phyloP scores from a whole-genome alignment of 2,329 filamentous ascomycete genomes.

The Claviceps lovelessii region DNA sequence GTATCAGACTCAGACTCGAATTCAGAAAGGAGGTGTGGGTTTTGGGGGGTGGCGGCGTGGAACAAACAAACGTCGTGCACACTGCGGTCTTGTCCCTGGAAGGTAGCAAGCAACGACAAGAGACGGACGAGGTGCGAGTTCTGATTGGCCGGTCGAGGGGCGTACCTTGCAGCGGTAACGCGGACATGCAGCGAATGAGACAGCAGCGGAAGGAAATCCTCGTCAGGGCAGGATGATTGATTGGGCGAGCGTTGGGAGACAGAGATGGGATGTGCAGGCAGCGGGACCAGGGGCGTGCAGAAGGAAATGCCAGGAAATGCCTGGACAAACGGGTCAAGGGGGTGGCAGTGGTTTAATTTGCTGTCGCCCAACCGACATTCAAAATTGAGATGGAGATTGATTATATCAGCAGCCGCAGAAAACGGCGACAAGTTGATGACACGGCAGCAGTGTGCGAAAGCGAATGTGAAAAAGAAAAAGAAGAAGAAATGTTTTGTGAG shows the following conservation, averaged over 20 bases:
- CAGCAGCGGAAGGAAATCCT: conserved; percentile 2
- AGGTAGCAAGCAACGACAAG: not conserved
- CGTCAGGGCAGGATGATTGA: not conserved
- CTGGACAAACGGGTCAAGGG: not conserved
- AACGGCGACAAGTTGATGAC: too few relatives aligned
- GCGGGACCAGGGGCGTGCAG: not conserved
- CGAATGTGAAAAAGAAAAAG: too few relatives aligned
- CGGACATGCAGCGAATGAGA: conserved; percentile 8
- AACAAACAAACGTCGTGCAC: not conserved
- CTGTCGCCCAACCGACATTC: not conserved
- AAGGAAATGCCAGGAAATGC: not conserved
- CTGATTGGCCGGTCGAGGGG: not conserved
- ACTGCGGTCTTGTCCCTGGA: not conserved
- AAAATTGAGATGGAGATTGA: not conserved
- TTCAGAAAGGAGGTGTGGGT: not conserved
- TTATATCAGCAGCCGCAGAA: too few relatives aligned
- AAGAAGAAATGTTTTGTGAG: too few relatives aligned
- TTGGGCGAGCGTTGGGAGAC: not conserved
- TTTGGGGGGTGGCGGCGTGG: not conserved
- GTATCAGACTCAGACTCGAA: not conserved
- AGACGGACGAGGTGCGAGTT: not conserved
- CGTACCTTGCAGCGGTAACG: conserved; percentile 5
- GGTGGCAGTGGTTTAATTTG: conserved; percentile 4
- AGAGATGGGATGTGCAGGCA: not conserved
- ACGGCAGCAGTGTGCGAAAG: too few relatives aligned